Percentiles rank a stretch among this genome's conserved stretches.
Evolutionary conservation across 2,329 filamentous ascomycete species (phyloP).

Genomic region (Clonostachys chloroleuca): DNA sequence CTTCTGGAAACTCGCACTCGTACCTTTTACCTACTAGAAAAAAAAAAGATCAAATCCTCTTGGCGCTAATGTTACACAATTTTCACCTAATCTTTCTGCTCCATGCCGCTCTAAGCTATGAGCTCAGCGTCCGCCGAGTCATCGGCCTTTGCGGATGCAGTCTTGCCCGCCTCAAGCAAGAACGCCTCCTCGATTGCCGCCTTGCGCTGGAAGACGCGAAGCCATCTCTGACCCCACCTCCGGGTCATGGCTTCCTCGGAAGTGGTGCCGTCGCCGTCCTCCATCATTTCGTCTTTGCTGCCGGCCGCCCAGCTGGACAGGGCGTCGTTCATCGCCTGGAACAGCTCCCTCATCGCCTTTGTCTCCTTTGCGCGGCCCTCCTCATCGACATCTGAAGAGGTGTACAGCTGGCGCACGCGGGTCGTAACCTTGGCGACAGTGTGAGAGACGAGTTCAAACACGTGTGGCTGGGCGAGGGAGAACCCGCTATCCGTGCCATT

Average conservation of each 20-base stretch:
- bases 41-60: background rate
- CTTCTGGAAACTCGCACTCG: background rate
- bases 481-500: slow-evolving; percentile 49
- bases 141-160: background rate
- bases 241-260: slow-evolving; percentile 62
- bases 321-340: slow-evolving; percentile 75
- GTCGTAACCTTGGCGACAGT: slow-evolving; percentile 89
- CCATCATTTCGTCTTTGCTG: slow-evolving; percentile 71
- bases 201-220: slow-evolving; percentile 77
- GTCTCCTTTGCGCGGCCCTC: slow-evolving; percentile 67
- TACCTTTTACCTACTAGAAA: background rate
- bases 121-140: too few species aligned
- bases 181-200: slow-evolving; percentile 80
- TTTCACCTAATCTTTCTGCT: too few species aligned
- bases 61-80: too few species aligned
- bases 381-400: slow-evolving; percentile 54
- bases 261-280: slow-evolving; percentile 55
- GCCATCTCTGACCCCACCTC: slow-evolving; percentile 83
- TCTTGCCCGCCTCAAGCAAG: slow-evolving; percentile 26
- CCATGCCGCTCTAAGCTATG: too few species aligned
- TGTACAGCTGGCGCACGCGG: slow-evolving; percentile 76
- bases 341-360: slow-evolving; percentile 72
- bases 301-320: slow-evolving; percentile 69
- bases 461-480: slow-evolving; percentile 66
- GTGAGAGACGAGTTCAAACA: slow-evolving; percentile 86